Percentiles rank a stretch among this genome's conserved stretches.
Conservation (phyloP, 2,329 filamentous ascomycete genomes). For the Paraphoma sp. region DNA sequence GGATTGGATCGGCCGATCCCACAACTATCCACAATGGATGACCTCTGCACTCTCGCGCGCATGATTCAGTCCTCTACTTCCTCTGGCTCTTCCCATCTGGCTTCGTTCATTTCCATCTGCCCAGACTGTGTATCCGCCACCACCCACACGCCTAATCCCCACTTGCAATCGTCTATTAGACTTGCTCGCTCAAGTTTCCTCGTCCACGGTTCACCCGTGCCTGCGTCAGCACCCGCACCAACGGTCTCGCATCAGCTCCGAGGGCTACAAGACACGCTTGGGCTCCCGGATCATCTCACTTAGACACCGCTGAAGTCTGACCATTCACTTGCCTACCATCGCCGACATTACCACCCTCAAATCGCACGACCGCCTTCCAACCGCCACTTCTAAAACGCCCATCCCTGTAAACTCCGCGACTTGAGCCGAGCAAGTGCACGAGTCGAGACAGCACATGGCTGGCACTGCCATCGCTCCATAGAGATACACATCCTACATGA, state of each 20-base stretch:
- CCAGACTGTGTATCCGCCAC: slow-evolving; percentile 3
- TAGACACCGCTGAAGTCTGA: background rate
- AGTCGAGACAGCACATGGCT: slow-evolving; percentile 28
- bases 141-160: background rate
- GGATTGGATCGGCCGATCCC: slow-evolving; percentile 23
- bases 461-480: slow-evolving; percentile 18
- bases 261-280: slow-evolving; percentile 6
- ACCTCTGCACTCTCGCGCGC: slow-evolving; percentile 20
- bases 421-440: background rate
- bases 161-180: background rate
- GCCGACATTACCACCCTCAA: background rate
- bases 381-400: too few species aligned
- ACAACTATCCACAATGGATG: slow-evolving; percentile 24
- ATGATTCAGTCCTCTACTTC: slow-evolving; percentile 6
- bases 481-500: slow-evolving; percentile 39
- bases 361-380: background rate
- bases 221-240: slow-evolving; percentile 25
- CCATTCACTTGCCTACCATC: background rate
- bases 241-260: slow-evolving; percentile 9
- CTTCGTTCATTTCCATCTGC: slow-evolving; percentile 4
- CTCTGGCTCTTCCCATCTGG: slow-evolving; percentile 10
- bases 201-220: slow-evolving; percentile 6
- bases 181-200: background rate
- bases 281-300: slow-evolving; percentile 11
- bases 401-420: too few species aligned